Base-by-base conservation (phyloP, 2,329 filamentous ascomycete species). In the Alternaria consortialis region DNA sequence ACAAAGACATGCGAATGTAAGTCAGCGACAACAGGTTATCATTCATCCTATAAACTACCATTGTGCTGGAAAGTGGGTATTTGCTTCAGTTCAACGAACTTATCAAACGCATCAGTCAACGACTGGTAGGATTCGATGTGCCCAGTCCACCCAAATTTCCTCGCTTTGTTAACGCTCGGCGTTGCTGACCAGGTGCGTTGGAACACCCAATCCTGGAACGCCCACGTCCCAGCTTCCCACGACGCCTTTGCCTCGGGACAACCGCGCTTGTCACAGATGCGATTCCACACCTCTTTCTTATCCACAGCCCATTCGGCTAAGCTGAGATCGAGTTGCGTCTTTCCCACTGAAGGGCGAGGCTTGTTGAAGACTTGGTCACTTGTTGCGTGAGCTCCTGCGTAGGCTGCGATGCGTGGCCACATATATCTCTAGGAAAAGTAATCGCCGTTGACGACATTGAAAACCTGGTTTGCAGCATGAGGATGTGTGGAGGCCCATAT, bases 361-460 rank as follows among this genome's bases (percentile, higher is more conserved):
- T 53, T 53, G 9, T 27, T 15, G 7, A 58, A 58, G n/a, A 15
- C 15, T 20, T 53, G 56, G 11, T 53, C 37, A 13, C 15, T 31
- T 13, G 34, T 25, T 13, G 54, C 46, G n/a, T 11, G 17, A 7
- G 54, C 46, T 13, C 54, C 54, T 13, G 51, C 20, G 23, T 58
- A 32, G 4, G 32, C 32, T 5, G 56, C 56, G n/a, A 58, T 23
- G 9, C 56, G 40, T 4, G 56, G 56, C 56, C 56, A 58, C 25
- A 53, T 20, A n/a, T 60, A 60, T 52, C 36, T 47, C 61, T 58
- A 64, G 20, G 27, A 25, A 20, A 56, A 57, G 7, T 23, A 31
- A n/a, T 64, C 61, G 3, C 57, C 61, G 13, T 64, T 60, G 5
- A 40, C 46, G 15, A 46, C n/a, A 23, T 60, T 63, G 53, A 63